phyloP scores from a whole-genome alignment of 257 asterid genomes.

The Petrea volubilis region DNA sequence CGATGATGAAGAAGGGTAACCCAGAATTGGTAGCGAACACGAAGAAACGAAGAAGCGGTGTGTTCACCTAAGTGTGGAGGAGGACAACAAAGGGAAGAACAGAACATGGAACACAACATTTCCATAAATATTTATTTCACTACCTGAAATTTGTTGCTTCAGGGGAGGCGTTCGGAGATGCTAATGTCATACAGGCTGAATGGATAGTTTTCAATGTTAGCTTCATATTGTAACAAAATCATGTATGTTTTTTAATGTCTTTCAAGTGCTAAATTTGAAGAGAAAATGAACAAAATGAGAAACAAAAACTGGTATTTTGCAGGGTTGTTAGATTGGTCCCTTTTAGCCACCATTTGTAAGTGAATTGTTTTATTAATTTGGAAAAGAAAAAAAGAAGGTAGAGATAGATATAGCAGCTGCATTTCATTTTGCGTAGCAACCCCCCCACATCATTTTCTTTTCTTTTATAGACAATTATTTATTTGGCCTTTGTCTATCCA shows the following conservation, averaged over 20 bases:
- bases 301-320: background rate
- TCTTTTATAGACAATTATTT: background rate
- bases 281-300: too few species aligned
- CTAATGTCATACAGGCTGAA: conserved; percentile 22
- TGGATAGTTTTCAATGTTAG: conserved; percentile 8
- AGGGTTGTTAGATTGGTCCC: conserved; percentile 25
- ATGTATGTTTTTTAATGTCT: conserved; percentile 3
- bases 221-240: conserved; percentile 15
- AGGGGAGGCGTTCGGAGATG: conserved; percentile 29
- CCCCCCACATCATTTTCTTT: conserved; percentile 14
- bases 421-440: conserved; percentile 1
- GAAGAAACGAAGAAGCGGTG: conserved; percentile 69
- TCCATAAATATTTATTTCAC: background rate
- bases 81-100: conserved; percentile 19
- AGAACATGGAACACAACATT: conserved; percentile 13
- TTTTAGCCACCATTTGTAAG: conserved; percentile 8
- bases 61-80: conserved; percentile 32
- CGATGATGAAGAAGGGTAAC: conserved; percentile 92
- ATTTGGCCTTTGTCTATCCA: conserved; percentile 7
- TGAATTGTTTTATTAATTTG: conserved; percentile 10
- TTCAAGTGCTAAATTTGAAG: conserved; percentile 12
- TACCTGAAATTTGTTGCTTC: conserved; percentile 23
- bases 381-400: conserved; percentile 5
- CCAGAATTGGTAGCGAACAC: conserved; percentile 61
- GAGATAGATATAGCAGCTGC: conserved; percentile 17